phyloP scores from a whole-genome alignment of 2,329 filamentous ascomycete genomes.

The Aspergillus unguis region DNA sequence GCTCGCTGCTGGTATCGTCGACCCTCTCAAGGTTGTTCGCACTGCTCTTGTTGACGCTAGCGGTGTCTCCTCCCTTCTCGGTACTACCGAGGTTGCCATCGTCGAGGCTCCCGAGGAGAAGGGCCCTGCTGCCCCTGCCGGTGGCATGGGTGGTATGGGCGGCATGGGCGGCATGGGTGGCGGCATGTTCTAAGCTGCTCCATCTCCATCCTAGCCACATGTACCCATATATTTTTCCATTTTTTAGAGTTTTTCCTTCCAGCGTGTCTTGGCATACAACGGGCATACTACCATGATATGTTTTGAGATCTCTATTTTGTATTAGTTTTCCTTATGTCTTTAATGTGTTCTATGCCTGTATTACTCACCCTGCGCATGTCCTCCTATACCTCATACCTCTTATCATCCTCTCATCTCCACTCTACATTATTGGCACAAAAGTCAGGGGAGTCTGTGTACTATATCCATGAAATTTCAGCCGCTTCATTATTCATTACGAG shows the following conservation, averaged over 20 bases:
- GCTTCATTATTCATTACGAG: not conserved
- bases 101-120: conserved; percentile 96
- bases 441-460: conserved; percentile 24
- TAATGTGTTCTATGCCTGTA: conserved; percentile 25
- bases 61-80: conserved; percentile 93
- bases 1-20: conserved; percentile 94
- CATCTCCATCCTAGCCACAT: conserved; percentile 4
- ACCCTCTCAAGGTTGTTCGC: conserved; percentile 98
- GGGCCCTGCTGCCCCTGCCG: conserved; percentile 55
- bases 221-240: conserved; percentile 15
- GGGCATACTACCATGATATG: conserved; percentile 27
- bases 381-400: conserved; percentile 9
- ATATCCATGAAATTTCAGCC: conserved; percentile 16
- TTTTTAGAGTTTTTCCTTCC: conserved; percentile 25
- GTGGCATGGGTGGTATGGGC: conserved; percentile 60
- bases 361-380: conserved; percentile 8
- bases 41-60: conserved; percentile 92
- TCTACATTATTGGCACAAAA: conserved; percentile 24
- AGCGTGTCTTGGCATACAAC: conserved; percentile 37
- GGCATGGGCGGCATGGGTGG: conserved; percentile 62
- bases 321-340: conserved; percentile 21
- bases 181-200: conserved; percentile 60
- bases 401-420: conserved; percentile 23
- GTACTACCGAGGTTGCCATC: conserved; percentile 96
- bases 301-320: conserved; percentile 21